Evolutionary conservation across 2,329 filamentous ascomycete genomes (phyloP).

Genomic region (Seiridium cupressi): DNA sequence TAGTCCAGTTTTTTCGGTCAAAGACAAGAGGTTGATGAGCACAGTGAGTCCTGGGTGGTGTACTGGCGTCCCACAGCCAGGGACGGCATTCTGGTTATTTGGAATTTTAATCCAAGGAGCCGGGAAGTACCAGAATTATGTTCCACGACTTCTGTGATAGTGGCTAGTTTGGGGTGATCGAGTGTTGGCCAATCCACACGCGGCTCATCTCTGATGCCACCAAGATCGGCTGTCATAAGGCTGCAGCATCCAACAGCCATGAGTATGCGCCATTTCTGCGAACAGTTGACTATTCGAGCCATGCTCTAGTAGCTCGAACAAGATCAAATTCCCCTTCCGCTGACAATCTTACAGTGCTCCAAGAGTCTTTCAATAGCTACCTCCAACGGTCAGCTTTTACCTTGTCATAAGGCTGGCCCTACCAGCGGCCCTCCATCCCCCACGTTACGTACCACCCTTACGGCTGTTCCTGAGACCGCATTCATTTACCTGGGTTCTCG

Average conservation of each 20-base stretch:
- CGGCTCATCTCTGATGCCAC: background rate
- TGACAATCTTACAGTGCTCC: too few relatives aligned
- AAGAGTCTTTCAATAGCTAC: background rate
- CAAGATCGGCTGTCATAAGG: background rate
- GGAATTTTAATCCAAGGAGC: too few relatives aligned
- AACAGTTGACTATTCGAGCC: background rate
- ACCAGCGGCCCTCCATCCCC: background rate
- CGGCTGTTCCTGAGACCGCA: background rate
- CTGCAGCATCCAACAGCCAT: background rate
- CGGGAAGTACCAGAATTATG: too few relatives aligned
- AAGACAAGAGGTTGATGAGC: too few relatives aligned
- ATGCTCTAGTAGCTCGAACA: too few relatives aligned
- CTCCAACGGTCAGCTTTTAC: background rate
- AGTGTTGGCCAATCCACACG: background rate
- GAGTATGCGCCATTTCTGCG: background rate
- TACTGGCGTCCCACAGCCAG: too few relatives aligned
- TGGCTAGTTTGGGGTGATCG: background rate
- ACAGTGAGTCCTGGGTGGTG: too few relatives aligned
- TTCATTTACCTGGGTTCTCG: background rate
- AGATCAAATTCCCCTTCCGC: too few relatives aligned
- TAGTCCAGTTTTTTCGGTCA: too few relatives aligned
- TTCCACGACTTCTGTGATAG: background rate
- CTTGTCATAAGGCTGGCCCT: background rate
- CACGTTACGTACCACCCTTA: background rate
- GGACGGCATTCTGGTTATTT: too few relatives aligned